These are phyloP conservation scores for Arabidopsis arenosa DNA, from an alignment of 345 rosid genomes.

Conservation along the genomic window DNA sequence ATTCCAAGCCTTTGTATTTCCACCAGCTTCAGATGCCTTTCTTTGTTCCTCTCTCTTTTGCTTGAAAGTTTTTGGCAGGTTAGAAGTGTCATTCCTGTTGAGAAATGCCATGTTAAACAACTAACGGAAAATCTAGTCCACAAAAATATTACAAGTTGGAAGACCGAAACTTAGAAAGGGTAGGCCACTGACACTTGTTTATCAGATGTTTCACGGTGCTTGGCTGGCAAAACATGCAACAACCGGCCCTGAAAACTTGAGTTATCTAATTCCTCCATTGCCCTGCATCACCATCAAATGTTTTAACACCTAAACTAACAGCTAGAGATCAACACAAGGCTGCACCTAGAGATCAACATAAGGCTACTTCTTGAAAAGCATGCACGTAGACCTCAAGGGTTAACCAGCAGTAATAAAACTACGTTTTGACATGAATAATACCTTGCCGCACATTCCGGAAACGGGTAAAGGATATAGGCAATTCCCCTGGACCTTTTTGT, in stretches of 20 bases:
- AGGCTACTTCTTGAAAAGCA: conserved; percentile 9
- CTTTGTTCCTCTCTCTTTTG: conserved; percentile 77
- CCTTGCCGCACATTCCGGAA: conserved; percentile 82
- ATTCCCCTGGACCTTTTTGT: conserved; percentile 91
- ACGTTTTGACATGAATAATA: conserved; percentile 37
- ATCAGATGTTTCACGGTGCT: conserved; percentile 53
- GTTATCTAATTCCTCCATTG: conserved; percentile 74
- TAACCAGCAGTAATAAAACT: background rate
- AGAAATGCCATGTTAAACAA: conserved; percentile 26
- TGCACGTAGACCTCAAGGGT: conserved; percentile 1
- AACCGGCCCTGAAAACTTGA: conserved; percentile 90
- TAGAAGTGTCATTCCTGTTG: conserved; percentile 46
- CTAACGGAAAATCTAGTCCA: conserved; percentile 14
- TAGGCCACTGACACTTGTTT: conserved; percentile 60
- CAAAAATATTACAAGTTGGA: conserved; percentile 11
- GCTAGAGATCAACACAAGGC: conserved; percentile 7
- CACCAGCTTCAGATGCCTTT: conserved; percentile 90
- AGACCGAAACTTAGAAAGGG: conserved; percentile 22
- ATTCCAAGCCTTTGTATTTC: conserved; percentile 93
- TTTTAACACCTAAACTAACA: conserved; percentile 13
- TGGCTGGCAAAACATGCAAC: conserved; percentile 85
- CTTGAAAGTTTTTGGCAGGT: conserved; percentile 70
- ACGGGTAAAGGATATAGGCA: conserved; percentile 69
- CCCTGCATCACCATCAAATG: conserved; percentile 57
- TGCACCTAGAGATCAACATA: conserved; percentile 9